These are phyloP conservation scores for Candida sanyaensis DNA, from an alignment of 1,139 yeast species.

Conservation along the genomic window DNA sequence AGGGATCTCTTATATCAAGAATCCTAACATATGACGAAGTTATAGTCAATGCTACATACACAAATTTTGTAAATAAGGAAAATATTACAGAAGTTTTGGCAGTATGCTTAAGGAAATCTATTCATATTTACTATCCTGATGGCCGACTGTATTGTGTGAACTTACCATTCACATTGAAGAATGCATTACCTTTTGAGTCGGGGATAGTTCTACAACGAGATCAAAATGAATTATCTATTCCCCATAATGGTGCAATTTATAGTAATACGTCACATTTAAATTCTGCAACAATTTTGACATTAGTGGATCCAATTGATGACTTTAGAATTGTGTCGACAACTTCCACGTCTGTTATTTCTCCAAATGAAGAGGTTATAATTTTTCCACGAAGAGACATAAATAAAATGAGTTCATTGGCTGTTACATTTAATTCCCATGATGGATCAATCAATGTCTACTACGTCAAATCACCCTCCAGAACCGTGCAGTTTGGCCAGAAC, in stretches of 20 bases:
- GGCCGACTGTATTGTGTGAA: conserved; percentile 61
- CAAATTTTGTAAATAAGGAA: conserved; percentile 30
- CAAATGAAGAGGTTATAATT: conserved; percentile 54
- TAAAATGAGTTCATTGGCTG: conserved; percentile 45
- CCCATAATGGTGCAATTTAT: conserved; percentile 10
- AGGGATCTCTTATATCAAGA: conserved; percentile 26
- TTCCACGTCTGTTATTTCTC: conserved; percentile 64
- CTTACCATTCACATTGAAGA: conserved; percentile 61
- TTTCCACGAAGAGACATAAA: conserved; percentile 46
- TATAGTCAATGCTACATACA: conserved; percentile 52
- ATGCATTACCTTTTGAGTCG: conserved; percentile 59
- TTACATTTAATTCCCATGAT: conserved; percentile 52
- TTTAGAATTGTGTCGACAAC: conserved; percentile 68
- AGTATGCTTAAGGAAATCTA: conserved; percentile 51
- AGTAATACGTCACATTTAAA: conserved; percentile 22
- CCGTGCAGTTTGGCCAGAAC: conserved; percentile 11
- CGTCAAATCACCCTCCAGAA: conserved; percentile 43
- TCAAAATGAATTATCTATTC: conserved; percentile 7
- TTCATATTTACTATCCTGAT: conserved; percentile 56
- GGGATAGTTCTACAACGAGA: conserved; percentile 61
- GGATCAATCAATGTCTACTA: conserved; percentile 50
- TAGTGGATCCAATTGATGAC: conserved; percentile 71
- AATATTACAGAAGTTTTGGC: conserved; percentile 27
- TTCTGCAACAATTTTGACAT: conserved; percentile 54
- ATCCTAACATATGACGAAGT: conserved; percentile 51